Base-by-base conservation (phyloP, 306 rosid species). In the Malus sylvestris region DNA sequence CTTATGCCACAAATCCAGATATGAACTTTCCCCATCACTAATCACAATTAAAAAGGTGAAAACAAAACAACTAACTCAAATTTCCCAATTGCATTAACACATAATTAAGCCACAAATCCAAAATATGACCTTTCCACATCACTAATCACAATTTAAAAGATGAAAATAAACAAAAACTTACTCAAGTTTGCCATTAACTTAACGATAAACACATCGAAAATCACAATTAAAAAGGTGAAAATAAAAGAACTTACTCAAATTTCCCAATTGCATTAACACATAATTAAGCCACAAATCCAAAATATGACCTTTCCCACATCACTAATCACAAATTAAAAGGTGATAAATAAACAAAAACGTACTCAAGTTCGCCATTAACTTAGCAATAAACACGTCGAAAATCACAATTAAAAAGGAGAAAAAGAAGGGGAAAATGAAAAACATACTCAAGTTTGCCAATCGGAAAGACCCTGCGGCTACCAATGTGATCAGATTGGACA, bases 391-490 rank as follows among this genome's bases (percentile, higher is more conserved):
- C 25, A 57, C 6, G 27, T 10, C 14, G 2, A 20, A 64, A 14
- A 46, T 20, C 67, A 49, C 14, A 22, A 5, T 3, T 10, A 32
- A 73, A 40, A 29, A 13, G 20, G 8, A 3, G 19, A 10, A 81
- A 32, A 73, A 14, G 46, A 13, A 51, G 10, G 40, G 2, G 11
- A 4, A 3, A 1, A 33, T 4, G 0, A 67, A 16, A 10, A 80
- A 72, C 88, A 14, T 83, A 94, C 98, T 82, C 55, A 42, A 94
- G 84, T 71, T 87, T 94, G 59, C 97, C 96, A 10, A 94, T 75
- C 8, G 97, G 93, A 64, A 95, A 95, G 55, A 95, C 90, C 5
- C 79, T 74, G 72, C 92, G 88, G 76, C 91, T 83, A 53, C 93
- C 95, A 60, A 68, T 83, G 22, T 87, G 93, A 75, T 81, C 76